Conservation (phyloP, 1,139 yeast species). For the Candida glucosophila region DNA sequence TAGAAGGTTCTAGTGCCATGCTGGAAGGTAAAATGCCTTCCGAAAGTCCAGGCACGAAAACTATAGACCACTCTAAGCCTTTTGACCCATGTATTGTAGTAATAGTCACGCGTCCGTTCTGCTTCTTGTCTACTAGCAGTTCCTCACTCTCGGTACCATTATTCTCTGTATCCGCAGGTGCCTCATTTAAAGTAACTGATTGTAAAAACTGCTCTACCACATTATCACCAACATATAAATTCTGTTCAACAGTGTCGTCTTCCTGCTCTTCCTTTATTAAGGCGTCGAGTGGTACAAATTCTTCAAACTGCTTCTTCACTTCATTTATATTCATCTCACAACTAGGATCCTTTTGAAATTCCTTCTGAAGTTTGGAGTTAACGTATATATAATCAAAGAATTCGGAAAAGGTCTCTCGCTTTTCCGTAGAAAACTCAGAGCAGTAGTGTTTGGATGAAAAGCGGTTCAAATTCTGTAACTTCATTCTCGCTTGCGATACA, state of each 20-base stretch:
- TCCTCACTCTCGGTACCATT: slow-evolving; percentile 7
- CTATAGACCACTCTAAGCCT: slow-evolving; percentile 93
- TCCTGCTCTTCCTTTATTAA: slow-evolving; percentile 32
- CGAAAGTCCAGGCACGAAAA: slow-evolving; percentile 65
- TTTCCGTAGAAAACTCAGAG: background rate
- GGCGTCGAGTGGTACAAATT: slow-evolving; percentile 44
- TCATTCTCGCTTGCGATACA: slow-evolving; percentile 18
- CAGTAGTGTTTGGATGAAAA: no score
- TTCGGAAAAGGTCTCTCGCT: slow-evolving; percentile 1
- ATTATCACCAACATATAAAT: no score
- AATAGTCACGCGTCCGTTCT: slow-evolving; percentile 24
- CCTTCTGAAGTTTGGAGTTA: slow-evolving; percentile 23
- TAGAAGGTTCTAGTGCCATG: slow-evolving; percentile 25
- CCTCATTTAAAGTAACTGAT: slow-evolving; percentile 51
- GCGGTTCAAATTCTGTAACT: slow-evolving; percentile 3
- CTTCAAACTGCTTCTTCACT: slow-evolving; percentile 33
- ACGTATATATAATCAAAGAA: slow-evolving; percentile 20
- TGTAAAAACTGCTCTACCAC: slow-evolving; percentile 46
- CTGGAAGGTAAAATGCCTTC: slow-evolving; percentile 53
- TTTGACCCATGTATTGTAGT: slow-evolving; percentile 90
- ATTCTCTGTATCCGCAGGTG: slow-evolving; percentile 9
- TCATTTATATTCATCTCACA: slow-evolving; percentile 31
- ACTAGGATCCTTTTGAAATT: slow-evolving; percentile 17
- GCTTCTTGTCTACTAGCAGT: slow-evolving; percentile 3
- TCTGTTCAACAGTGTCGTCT: slow-evolving; percentile 8